phyloP scores from a whole-genome alignment of 1,284 basidiomycete species.

The Ustilago loliicola region DNA sequence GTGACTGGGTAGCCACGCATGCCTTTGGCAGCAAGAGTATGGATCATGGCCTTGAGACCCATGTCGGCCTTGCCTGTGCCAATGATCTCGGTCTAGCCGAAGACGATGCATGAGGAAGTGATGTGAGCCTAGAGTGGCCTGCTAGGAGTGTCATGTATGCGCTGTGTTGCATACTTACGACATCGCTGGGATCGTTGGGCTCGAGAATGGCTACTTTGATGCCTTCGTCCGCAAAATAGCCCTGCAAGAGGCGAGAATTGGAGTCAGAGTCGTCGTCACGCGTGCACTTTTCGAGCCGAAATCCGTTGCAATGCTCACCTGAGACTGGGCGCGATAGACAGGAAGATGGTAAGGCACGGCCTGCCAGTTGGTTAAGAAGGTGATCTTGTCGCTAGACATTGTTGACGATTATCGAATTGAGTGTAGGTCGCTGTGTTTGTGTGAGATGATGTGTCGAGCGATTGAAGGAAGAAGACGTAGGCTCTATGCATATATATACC shows the following conservation, averaged over 20 bases:
- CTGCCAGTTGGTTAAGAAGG: constrained; percentile 64
- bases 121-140: background rate
- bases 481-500: background rate
- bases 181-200: constrained; percentile 68
- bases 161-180: constrained; percentile 28
- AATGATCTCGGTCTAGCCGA: constrained; percentile 62
- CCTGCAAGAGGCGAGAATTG: constrained; percentile 16
- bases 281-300: constrained; percentile 4
- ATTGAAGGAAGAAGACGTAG: background rate
- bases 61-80: constrained; percentile 71
- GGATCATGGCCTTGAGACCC: constrained; percentile 71
- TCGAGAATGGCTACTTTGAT: constrained; percentile 71
- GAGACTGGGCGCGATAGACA: constrained; percentile 70
- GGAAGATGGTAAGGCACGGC: constrained; percentile 71
- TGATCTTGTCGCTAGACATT: constrained; percentile 60
- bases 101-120: background rate
- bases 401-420: background rate
- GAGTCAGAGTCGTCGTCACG: constrained; percentile 21
- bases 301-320: constrained; percentile 39
- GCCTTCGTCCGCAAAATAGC: constrained; percentile 67
- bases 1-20: constrained; percentile 70
- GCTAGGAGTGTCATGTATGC: background rate
- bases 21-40: constrained; percentile 71
- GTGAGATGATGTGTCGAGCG: background rate
- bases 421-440: background rate